phyloP scores from a whole-genome alignment of 106 monocot genomes.

The Chionographis japonica region DNA sequence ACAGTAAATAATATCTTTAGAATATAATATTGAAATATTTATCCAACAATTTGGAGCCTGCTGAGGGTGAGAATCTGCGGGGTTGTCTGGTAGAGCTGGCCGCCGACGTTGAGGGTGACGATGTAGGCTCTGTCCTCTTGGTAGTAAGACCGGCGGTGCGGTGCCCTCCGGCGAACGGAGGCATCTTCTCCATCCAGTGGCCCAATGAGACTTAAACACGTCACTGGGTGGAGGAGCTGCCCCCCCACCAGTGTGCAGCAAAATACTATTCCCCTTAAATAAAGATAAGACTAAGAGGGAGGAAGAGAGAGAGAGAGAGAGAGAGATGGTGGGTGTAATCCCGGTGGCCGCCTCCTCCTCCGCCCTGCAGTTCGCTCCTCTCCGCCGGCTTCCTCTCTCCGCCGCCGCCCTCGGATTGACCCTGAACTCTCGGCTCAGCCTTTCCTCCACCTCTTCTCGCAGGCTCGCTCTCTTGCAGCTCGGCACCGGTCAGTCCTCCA shows the following conservation, averaged over 20 bases:
- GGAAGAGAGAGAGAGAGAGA: too few relatives aligned
- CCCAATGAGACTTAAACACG: too few relatives aligned
- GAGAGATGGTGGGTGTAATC: background rate
- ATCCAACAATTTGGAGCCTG: too few relatives aligned
- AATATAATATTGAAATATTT: too few relatives aligned
- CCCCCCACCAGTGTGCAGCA: too few relatives aligned
- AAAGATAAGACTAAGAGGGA: too few relatives aligned
- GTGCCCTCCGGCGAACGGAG: too few relatives aligned
- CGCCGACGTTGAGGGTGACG: conserved; percentile 80
- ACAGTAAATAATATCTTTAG: too few relatives aligned
- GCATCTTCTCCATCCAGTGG: too few relatives aligned
- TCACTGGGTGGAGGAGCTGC: too few relatives aligned
- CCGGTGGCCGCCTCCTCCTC: background rate
- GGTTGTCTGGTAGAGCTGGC: conserved; percentile 76
- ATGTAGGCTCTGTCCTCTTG: background rate
- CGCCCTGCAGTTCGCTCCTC: background rate
- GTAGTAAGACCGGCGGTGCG: too few relatives aligned
- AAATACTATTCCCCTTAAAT: too few relatives aligned
- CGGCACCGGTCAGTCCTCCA: conserved; percentile 7
- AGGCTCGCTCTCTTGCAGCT: conserved; percentile 7
- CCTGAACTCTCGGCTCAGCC: background rate
- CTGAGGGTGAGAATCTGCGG: conserved; percentile 37
- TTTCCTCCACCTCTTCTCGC: background rate
- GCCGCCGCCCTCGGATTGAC: background rate
- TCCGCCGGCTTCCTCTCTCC: background rate